A percentile compares a stretch with the other conserved stretches of the same genome.
Evolutionary conservation across 371 early-diverging fungal species (phyloP).

Genomic region (Mortierella sp.): DNA sequence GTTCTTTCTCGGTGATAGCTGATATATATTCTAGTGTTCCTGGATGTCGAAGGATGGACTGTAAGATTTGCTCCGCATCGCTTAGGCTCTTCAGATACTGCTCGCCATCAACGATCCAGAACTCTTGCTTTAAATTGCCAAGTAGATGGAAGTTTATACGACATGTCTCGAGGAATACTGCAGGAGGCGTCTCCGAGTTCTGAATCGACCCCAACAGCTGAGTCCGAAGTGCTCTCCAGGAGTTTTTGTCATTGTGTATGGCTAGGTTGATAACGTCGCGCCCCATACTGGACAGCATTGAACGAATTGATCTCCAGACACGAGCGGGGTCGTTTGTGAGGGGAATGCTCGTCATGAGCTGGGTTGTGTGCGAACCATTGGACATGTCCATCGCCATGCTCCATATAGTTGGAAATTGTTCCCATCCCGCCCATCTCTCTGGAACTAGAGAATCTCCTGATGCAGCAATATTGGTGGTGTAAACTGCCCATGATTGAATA

Average conservation of each 20-base stretch:
- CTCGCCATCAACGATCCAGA: constrained; percentile 24
- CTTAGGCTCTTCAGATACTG: not conserved
- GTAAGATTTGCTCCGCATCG: constrained; percentile 15
- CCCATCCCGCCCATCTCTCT: constrained; percentile 48
- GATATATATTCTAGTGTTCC: constrained; percentile 18
- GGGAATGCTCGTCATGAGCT: constrained; percentile 11
- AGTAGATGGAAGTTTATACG: constrained; percentile 26
- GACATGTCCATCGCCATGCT: constrained; percentile 13
- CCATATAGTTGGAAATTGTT: constrained; percentile 33
- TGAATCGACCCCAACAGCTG: constrained; percentile 13
- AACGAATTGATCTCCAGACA: constrained; percentile 25
- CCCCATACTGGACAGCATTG: constrained; percentile 31
- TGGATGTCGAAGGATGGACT: constrained; percentile 17
- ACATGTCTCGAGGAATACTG: constrained; percentile 23
- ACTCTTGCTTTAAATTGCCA: constrained; percentile 27
- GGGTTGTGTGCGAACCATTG: not conserved
- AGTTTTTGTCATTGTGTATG: constrained; percentile 3
- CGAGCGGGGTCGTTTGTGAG: constrained; percentile 20
- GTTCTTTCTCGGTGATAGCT: constrained; percentile 13
- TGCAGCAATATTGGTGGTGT: constrained; percentile 18
- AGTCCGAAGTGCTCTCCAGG: constrained; percentile 18
- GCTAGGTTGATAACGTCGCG: constrained; percentile 15
- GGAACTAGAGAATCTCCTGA: constrained; percentile 13
- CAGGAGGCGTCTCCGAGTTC: constrained; percentile 12
- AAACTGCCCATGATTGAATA: constrained; percentile 39